Conservation (phyloP, 2,329 filamentous ascomycete genomes). For the Arthrobotrys pseudoclavata region DNA sequence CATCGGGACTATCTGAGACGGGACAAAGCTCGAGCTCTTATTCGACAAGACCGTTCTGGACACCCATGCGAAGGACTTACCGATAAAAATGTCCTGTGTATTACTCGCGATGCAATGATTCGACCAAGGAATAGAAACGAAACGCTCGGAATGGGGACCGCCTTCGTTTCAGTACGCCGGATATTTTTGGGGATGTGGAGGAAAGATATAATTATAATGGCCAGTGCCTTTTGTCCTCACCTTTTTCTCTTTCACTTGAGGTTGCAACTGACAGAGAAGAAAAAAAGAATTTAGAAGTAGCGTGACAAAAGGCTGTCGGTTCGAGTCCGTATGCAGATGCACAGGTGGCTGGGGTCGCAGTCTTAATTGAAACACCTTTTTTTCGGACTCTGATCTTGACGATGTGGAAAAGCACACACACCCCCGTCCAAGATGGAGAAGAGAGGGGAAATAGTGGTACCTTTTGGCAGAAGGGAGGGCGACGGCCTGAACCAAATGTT, state of each 20-base stretch:
- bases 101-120: conserved; percentile 19
- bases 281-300: background rate
- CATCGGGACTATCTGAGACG: conserved; percentile 35
- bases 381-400: conserved; percentile 7
- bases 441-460: conserved; percentile 7
- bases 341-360: conserved; percentile 30
- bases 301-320: conserved; percentile 24
- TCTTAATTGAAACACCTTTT: conserved; percentile 19
- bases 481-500: conserved; percentile 46
- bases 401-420: conserved; percentile 4
- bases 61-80: conserved; percentile 6
- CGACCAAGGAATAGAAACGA: conserved; percentile 33
- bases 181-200: conserved; percentile 23
- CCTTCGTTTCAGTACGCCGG: conserved; percentile 42
- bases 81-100: conserved; percentile 10
- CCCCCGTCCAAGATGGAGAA: conserved; percentile 8
- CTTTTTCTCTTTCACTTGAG: conserved; percentile 5
- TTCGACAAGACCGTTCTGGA: conserved; percentile 21
- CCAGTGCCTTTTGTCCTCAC: conserved; percentile 2
- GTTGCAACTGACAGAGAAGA: conserved; percentile 3
- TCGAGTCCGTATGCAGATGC: conserved; percentile 23
- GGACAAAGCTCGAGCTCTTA: conserved; percentile 29
- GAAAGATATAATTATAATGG: conserved; percentile 35
- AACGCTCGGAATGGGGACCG: conserved; percentile 36
- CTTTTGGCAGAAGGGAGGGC: conserved; percentile 7